A percentile compares a stretch with the other conserved stretches of the same genome.
These are phyloP conservation scores for Fusarium chuoi DNA, from an alignment of 2,329 filamentous ascomycete species.

Conservation along the genomic window DNA sequence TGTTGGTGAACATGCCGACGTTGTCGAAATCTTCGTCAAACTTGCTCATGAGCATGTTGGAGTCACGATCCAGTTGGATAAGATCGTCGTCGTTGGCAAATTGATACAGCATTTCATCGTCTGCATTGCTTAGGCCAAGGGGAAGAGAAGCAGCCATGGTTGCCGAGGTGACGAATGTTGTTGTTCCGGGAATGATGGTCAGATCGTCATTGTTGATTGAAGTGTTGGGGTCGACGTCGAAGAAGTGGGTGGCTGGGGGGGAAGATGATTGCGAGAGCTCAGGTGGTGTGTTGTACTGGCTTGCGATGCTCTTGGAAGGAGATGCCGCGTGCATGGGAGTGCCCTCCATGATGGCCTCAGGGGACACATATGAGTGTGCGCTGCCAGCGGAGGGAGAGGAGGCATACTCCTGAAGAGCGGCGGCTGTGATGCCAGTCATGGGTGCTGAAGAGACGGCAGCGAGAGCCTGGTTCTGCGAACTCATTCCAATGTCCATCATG, in stretches of 20 bases:
- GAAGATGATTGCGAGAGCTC: constrained; percentile 71
- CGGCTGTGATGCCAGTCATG: constrained; percentile 49
- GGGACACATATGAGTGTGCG: constrained; percentile 59
- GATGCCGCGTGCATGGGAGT: constrained; percentile 54
- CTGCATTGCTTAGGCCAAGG: constrained; percentile 51
- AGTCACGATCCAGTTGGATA: constrained; percentile 57
- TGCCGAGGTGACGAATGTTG: constrained; percentile 48
- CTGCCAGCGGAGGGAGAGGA: constrained; percentile 55
- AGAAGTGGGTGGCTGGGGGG: constrained; percentile 61
- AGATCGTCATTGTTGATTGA: constrained; percentile 47
- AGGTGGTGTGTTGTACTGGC: constrained; percentile 67
- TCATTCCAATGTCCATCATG: constrained; percentile 57
- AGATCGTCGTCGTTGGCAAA: constrained; percentile 58
- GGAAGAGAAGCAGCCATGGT: constrained; percentile 49
- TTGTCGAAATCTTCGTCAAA: constrained; percentile 65
- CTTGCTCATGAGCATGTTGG: constrained; percentile 61
- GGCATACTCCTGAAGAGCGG: constrained; percentile 48
- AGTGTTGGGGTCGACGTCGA: constrained; percentile 57
- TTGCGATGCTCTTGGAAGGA: constrained; percentile 61
- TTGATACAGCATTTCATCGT: constrained; percentile 57
- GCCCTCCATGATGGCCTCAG: constrained; percentile 55
- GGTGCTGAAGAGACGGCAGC: constrained; percentile 59
- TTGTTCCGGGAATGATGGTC: constrained; percentile 43
- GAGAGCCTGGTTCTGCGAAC: constrained; percentile 41
- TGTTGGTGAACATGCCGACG: constrained; percentile 62